Percentiles rank a stretch among this genome's conserved stretches.
phyloP scores from a whole-genome alignment of 805 yeast genomes.

The Ogataea ramenticola region DNA sequence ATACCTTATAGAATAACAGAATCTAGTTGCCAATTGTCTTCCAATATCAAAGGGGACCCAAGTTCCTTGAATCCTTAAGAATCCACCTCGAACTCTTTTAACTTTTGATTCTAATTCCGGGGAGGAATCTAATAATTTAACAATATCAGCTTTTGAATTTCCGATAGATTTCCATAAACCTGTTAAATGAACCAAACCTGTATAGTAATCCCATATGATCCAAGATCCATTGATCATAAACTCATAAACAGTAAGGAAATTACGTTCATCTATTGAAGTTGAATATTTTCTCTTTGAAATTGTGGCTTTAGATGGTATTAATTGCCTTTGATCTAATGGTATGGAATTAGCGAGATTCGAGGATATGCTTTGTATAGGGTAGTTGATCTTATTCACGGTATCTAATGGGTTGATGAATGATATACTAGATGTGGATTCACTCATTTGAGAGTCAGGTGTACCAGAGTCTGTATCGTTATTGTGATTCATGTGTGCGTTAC shows the following conservation, averaged over 20 bases:
- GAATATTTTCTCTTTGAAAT: slow-evolving; percentile 47
- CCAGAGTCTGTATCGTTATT: no score
- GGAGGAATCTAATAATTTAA: slow-evolving; percentile 55
- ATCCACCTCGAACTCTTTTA: slow-evolving; percentile 83
- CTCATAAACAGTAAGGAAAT: slow-evolving; percentile 64
- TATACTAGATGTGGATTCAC: not conserved
- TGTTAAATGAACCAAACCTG: slow-evolving; percentile 82
- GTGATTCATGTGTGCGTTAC: no score
- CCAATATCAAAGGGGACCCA: slow-evolving; percentile 80
- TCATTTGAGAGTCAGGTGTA: no score
- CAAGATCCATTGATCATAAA: slow-evolving; percentile 62
- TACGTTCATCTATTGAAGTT: slow-evolving; percentile 67
- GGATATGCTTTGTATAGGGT: slow-evolving; percentile 17
- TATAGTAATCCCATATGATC: slow-evolving; percentile 79
- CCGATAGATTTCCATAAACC: slow-evolving; percentile 81
- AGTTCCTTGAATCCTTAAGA: slow-evolving; percentile 87
- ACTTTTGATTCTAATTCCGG: slow-evolving; percentile 59
- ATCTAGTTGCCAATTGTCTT: slow-evolving; percentile 56
- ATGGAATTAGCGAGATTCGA: slow-evolving; percentile 6
- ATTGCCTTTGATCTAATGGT: slow-evolving; percentile 14
- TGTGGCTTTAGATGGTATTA: slow-evolving; percentile 11
- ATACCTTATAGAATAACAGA: slow-evolving; percentile 72
- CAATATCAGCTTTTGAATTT: slow-evolving; percentile 68
- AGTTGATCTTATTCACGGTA: slow-evolving; percentile 10
- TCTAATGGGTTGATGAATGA: not conserved